phyloP scores from a whole-genome alignment of 2,329 filamentous ascomycete genomes.

The Endothia cerciana region DNA sequence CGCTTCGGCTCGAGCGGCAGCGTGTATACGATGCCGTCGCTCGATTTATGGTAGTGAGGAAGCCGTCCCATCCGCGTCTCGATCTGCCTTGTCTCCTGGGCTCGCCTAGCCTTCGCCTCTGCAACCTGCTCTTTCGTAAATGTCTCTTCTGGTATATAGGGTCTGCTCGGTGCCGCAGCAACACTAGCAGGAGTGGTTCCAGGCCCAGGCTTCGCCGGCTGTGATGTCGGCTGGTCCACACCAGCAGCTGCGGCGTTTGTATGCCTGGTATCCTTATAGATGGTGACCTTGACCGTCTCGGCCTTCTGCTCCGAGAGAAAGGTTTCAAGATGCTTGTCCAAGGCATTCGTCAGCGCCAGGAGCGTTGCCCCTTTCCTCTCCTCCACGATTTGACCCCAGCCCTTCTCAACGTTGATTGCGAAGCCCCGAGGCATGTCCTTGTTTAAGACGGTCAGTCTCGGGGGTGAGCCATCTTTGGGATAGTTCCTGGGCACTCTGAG shows the following conservation, averaged over 20 bases:
- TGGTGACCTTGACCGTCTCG: constrained; percentile 72
- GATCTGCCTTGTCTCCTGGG: constrained; percentile 70
- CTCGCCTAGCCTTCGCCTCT: constrained; percentile 65
- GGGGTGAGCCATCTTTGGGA: constrained; percentile 46
- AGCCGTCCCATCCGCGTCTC: constrained; percentile 74
- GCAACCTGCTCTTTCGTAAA: constrained; percentile 64
- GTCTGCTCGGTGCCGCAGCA: constrained; percentile 26
- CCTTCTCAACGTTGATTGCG: constrained; percentile 75
- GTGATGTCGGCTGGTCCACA: background rate
- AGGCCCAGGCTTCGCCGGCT: constrained; percentile 2
- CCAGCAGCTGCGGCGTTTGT: constrained; percentile 36
- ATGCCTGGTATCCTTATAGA: constrained; percentile 61
- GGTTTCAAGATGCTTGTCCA: constrained; percentile 73
- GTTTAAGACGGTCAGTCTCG: constrained; percentile 25
- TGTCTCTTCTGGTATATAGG: constrained; percentile 49
- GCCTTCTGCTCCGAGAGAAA: constrained; percentile 72
- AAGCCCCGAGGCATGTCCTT: constrained; percentile 64
- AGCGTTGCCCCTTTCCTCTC: constrained; percentile 62
- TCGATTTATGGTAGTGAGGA: constrained; percentile 67
- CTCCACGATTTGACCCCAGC: constrained; percentile 68
- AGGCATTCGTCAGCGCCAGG: constrained; percentile 66
- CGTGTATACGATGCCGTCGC: constrained; percentile 71
- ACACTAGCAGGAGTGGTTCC: background rate
- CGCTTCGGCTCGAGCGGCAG: constrained; percentile 71
- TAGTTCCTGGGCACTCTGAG: constrained; percentile 68